These are phyloP conservation scores for Clarireedia hainanense DNA, from an alignment of 2,329 filamentous ascomycete genomes.

Conservation along the genomic window DNA sequence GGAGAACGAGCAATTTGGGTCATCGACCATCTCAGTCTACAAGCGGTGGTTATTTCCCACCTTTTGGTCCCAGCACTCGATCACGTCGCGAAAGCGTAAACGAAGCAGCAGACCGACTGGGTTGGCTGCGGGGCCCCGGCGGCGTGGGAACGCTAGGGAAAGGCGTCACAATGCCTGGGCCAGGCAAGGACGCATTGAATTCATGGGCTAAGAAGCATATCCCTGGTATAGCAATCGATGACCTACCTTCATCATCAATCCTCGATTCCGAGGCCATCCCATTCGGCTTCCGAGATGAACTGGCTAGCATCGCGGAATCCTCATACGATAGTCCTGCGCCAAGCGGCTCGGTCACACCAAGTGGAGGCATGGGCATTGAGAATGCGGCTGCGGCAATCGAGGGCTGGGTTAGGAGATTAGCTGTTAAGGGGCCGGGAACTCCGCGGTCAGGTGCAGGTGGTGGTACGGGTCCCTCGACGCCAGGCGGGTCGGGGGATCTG, in stretches of 20 bases:
- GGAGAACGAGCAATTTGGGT: constrained; percentile 21
- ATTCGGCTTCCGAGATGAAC: constrained; percentile 39
- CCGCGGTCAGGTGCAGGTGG: constrained; percentile 26
- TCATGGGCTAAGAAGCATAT: constrained; percentile 77
- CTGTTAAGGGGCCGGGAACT: constrained; percentile 52
- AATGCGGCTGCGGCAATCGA: constrained; percentile 83
- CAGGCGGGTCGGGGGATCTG: constrained; percentile 49
- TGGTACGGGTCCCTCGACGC: constrained; percentile 22
- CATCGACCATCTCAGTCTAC: constrained; percentile 15
- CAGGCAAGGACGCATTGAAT: constrained; percentile 77
- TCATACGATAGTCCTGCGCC: constrained; percentile 8
- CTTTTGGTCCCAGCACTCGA: constrained; percentile 18
- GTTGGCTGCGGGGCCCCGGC: constrained; percentile 73
- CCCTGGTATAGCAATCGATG: constrained; percentile 66
- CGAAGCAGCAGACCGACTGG: constrained; percentile 36
- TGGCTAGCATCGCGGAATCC: constrained; percentile 38
- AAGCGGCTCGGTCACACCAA: constrained; percentile 32
- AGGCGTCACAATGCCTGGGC: constrained; percentile 66
- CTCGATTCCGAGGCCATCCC: constrained; percentile 53
- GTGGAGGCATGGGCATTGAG: constrained; percentile 52
- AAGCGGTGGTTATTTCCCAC: constrained; percentile 25
- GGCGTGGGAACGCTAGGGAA: constrained; percentile 77
- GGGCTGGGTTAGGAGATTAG: constrained; percentile 81
- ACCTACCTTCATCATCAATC: constrained; percentile 57
- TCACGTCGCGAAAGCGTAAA: constrained; percentile 27